A percentile compares a stretch with the other conserved stretches of the same genome.
Evolutionary conservation across 345 rosid genomes (phyloP).

Genomic region (Hibiscus trionum): DNA sequence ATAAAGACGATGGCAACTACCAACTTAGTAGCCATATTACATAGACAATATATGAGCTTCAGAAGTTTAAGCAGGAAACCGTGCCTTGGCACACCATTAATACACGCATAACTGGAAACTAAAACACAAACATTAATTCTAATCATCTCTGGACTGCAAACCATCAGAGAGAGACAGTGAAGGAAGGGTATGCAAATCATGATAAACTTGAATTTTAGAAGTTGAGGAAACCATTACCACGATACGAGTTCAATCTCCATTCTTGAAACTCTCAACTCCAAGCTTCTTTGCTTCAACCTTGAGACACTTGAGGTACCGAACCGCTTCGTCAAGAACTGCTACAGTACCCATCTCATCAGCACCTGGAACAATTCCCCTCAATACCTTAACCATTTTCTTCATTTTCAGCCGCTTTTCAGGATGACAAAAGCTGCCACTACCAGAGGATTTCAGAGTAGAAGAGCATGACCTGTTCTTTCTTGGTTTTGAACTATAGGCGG

Average conservation of each 20-base stretch:
- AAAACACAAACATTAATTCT: background rate
- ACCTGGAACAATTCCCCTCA: constrained; percentile 70
- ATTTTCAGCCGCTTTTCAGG: constrained; percentile 52
- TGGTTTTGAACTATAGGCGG: constrained; percentile 35
- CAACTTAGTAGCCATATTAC: constrained; percentile 4
- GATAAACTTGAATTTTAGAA: background rate
- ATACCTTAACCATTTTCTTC: constrained; percentile 70
- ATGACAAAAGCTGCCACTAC: constrained; percentile 30
- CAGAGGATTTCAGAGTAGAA: constrained; percentile 30
- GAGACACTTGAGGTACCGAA: constrained; percentile 71
- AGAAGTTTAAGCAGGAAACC: background rate
- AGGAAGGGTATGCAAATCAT: background rate
- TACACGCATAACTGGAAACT: background rate
- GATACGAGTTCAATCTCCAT: constrained; percentile 26
- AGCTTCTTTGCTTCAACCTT: constrained; percentile 69
- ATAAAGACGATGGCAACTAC: constrained; percentile 13
- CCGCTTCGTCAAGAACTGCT: constrained; percentile 73
- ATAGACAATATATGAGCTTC: constrained; percentile 2
- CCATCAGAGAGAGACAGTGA: background rate
- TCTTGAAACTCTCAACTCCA: constrained; percentile 41
- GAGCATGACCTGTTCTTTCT: constrained; percentile 28
- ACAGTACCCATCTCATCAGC: constrained; percentile 68
- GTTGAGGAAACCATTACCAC: background rate
- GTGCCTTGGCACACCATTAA: background rate
- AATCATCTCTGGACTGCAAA: constrained; percentile 4